Evolutionary conservation across 345 rosid species (phyloP).

Genomic region (Draba incana): DNA sequence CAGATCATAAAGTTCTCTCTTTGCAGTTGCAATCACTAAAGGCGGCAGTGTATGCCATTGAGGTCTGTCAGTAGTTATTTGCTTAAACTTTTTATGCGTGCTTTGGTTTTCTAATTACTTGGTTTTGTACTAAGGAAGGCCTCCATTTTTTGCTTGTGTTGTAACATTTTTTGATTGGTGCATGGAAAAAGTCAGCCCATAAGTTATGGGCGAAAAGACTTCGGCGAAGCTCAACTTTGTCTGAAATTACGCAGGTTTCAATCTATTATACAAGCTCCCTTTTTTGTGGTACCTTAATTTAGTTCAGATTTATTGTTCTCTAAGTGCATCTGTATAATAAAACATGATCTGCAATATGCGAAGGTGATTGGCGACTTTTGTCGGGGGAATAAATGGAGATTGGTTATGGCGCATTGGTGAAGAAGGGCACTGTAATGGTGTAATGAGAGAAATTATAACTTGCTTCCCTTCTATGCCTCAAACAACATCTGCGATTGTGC

Average conservation of each 20-base stretch:
- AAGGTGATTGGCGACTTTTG: conserved; percentile 94
- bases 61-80: conserved; percentile 53
- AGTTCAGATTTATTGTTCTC: conserved; percentile 1
- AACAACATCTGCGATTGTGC: conserved; percentile 88
- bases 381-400: conserved; percentile 77
- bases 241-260: conserved; percentile 80
- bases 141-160: not conserved
- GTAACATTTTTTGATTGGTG: conserved; percentile 66
- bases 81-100: not conserved
- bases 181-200: conserved; percentile 93
- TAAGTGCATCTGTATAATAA: conserved; percentile 14
- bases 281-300: not conserved
- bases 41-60: conserved; percentile 93
- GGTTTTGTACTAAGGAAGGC: conserved; percentile 1
- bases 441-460: conserved; percentile 59
- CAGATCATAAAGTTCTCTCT: conserved; percentile 73
- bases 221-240: conserved; percentile 80
- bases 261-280: conserved; percentile 11
- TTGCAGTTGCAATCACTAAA: conserved; percentile 87
- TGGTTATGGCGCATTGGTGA: conserved; percentile 61
- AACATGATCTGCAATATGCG: conserved; percentile 31
- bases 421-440: conserved; percentile 44
- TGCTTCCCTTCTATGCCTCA: conserved; percentile 75
- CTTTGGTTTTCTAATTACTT: not conserved
- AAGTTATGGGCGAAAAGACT: conserved; percentile 92